phyloP scores from a whole-genome alignment of 495 filamentous ascomycete species.

The Penicillium coprophilum region DNA sequence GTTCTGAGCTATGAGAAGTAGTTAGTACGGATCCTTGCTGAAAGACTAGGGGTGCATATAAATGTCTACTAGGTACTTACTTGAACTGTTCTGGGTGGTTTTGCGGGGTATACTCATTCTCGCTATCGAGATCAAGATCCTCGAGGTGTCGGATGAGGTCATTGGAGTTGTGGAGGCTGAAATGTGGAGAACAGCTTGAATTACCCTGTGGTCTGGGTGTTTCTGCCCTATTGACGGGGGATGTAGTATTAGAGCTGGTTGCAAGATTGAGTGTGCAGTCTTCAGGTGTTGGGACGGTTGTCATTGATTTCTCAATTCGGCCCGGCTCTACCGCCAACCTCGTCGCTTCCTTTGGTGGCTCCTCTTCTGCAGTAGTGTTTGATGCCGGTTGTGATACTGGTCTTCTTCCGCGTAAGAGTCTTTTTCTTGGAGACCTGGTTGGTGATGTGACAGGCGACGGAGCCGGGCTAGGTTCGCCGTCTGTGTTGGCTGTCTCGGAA shows the following conservation, averaged over 20 bases:
- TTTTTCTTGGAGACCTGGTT: constrained; percentile 28
- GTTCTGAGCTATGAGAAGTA: constrained; percentile 15
- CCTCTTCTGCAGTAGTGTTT: constrained; percentile 15
- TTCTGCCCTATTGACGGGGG: no score
- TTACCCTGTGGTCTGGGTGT: neutral
- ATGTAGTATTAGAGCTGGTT: neutral
- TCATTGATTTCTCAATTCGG: neutral
- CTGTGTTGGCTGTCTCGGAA: constrained; percentile 26
- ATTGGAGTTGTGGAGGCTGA: constrained; percentile 10
- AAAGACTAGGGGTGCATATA: constrained; percentile 20
- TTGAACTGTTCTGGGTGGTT: constrained; percentile 20
- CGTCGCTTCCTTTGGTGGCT: constrained; percentile 12
- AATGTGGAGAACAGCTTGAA: neutral
- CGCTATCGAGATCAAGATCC: constrained; percentile 23
- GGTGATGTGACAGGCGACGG: constrained; percentile 27
- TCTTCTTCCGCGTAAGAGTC: constrained; percentile 39
- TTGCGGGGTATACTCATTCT: constrained; percentile 27
- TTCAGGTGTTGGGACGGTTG: neutral
- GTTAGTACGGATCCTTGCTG: constrained; percentile 9
- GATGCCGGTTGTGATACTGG: constrained; percentile 24
- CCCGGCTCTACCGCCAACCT: neutral
- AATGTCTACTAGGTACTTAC: constrained; percentile 20
- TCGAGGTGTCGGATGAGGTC: constrained; percentile 18
- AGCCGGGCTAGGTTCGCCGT: constrained; percentile 28
- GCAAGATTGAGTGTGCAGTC: neutral